Evolutionary conservation across 768 basidiomycete genomes (phyloP).

Genomic region (Mycena indigotica): DNA sequence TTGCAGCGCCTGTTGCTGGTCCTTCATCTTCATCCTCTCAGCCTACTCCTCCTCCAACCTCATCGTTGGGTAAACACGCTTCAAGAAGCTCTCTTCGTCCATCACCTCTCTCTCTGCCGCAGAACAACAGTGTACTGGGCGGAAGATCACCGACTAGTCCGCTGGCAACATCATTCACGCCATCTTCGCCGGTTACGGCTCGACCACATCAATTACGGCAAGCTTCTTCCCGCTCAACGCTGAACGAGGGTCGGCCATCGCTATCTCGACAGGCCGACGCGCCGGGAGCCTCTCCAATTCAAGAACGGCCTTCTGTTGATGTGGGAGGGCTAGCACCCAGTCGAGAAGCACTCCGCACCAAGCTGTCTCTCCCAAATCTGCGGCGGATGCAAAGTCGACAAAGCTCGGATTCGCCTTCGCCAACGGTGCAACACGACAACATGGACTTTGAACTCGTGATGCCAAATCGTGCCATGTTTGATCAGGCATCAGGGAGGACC

Average conservation of each 20-base stretch:
- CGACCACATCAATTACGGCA: constrained; percentile 30
- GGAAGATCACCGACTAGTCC: constrained; percentile 39
- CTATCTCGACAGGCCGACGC: constrained; percentile 12
- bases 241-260: constrained; percentile 23
- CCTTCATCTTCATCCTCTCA: constrained; percentile 16
- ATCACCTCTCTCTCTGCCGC: constrained; percentile 47
- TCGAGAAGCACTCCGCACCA: constrained; percentile 52
- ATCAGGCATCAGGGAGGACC: constrained; percentile 35
- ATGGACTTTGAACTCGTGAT: constrained; percentile 81
- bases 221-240: constrained; percentile 29
- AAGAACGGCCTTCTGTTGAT: constrained; percentile 29
- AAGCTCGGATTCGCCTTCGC: constrained; percentile 26
- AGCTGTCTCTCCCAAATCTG: constrained; percentile 70
- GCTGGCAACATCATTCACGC: constrained; percentile 23
- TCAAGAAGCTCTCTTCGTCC: constrained; percentile 34
- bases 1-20: constrained; percentile 16
- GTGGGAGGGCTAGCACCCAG: constrained; percentile 41
- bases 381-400: constrained; percentile 46
- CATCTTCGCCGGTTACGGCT: constrained; percentile 27
- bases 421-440: constrained; percentile 72
- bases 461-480: constrained; percentile 52
- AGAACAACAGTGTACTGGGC: constrained; percentile 35
- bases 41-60: constrained; percentile 14
- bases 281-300: constrained; percentile 27
- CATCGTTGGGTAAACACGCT: constrained; percentile 17